Percentiles rank a stretch among this genome's conserved stretches.
phyloP scores from a whole-genome alignment of 2,329 filamentous ascomycete species.

The Pseudogymnoascus sp. region DNA sequence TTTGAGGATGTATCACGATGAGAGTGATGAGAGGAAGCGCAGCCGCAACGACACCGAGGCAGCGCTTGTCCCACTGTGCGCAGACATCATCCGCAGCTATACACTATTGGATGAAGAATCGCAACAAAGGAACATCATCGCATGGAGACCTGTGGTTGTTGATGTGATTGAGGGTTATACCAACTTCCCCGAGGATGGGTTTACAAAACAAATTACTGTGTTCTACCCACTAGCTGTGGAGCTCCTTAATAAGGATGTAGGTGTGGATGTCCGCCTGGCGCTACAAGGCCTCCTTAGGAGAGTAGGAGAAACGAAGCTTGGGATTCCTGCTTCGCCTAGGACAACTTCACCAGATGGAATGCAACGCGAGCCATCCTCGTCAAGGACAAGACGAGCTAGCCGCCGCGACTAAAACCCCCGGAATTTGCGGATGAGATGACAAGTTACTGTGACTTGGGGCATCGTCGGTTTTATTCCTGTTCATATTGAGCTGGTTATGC shows the following conservation, averaged over 20 bases:
- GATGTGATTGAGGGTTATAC: constrained; percentile 92
- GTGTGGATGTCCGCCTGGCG: constrained; percentile 65
- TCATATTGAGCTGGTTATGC: constrained; percentile 3
- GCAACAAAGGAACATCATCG: constrained; percentile 92
- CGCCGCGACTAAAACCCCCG: background rate
- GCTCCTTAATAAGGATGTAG: constrained; percentile 73
- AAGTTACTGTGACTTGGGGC: background rate
- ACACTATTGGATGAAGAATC: constrained; percentile 86
- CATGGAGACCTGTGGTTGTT: constrained; percentile 94
- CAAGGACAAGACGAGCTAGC: background rate
- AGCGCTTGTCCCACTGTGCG: constrained; percentile 87
- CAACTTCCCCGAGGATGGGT: constrained; percentile 71
- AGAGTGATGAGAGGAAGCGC: constrained; percentile 69
- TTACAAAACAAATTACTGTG: constrained; percentile 66
- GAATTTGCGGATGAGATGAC: background rate
- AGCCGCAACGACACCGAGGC: constrained; percentile 78
- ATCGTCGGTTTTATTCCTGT: background rate
- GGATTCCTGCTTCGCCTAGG: constrained; percentile 24
- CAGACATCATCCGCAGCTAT: constrained; percentile 85
- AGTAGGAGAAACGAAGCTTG: constrained; percentile 69
- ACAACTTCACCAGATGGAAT: constrained; percentile 3
- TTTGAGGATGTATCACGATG: constrained; percentile 94
- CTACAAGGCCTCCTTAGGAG: constrained; percentile 70
- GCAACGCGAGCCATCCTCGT: background rate
- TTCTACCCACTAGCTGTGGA: constrained; percentile 87